phyloP scores from a whole-genome alignment of 805 yeast genomes.

The Sugiyamaella valdiviana region DNA sequence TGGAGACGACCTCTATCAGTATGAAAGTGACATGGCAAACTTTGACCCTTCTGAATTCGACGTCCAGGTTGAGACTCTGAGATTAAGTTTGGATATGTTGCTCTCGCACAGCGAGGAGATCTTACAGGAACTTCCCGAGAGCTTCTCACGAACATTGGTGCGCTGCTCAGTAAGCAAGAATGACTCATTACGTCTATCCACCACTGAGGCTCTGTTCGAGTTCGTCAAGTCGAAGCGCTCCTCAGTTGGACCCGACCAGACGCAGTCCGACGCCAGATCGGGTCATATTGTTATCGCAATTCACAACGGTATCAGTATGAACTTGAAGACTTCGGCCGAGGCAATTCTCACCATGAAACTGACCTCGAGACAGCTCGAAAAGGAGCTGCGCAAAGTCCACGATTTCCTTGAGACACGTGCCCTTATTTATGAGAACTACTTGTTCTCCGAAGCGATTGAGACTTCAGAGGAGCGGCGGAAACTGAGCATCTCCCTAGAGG shows the following conservation, averaged over 20 bases:
- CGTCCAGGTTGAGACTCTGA: constrained; percentile 10
- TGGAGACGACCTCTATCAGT: constrained; percentile 6
- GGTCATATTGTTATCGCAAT: constrained; percentile 15
- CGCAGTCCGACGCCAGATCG: constrained; percentile 1
- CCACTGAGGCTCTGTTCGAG: constrained; percentile 12
- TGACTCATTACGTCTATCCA: constrained; percentile 9
- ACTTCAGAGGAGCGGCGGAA: background rate
- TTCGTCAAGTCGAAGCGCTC: constrained; percentile 8
- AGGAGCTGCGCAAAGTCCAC: constrained; percentile 6
- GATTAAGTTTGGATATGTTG: constrained; percentile 7
- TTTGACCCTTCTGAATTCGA: constrained; percentile 1
- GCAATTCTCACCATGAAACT: constrained; percentile 36
- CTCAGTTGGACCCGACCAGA: background rate
- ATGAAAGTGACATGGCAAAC: background rate
- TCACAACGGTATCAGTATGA: constrained; percentile 22
- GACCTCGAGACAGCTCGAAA: constrained; percentile 19
- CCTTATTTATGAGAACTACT: constrained; percentile 1
- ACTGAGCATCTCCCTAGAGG: constrained; percentile 37
- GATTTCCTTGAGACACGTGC: constrained; percentile 7
- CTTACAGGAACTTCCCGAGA: constrained; percentile 4
- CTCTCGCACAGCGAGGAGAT: constrained; percentile 2
- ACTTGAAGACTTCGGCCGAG: constrained; percentile 36
- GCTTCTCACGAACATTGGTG: constrained; percentile 13
- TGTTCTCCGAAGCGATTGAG: constrained; percentile 3
- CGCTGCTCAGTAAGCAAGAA: constrained; percentile 13